Evolutionary conservation across 1,284 basidiomycete species (phyloP).

Genomic region (Marasmius tenuissimus): DNA sequence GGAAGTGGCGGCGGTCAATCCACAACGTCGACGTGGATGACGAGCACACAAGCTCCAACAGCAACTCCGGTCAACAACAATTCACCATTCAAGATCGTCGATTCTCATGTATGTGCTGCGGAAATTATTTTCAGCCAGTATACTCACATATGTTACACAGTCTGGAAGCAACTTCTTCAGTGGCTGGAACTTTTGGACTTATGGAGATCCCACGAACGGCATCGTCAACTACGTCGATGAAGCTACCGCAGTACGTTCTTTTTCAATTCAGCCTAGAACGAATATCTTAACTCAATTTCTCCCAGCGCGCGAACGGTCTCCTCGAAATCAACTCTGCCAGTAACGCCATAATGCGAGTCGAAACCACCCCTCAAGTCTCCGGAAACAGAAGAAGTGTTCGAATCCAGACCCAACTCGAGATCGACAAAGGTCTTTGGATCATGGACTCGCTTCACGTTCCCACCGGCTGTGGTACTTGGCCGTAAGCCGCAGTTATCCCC

Average conservation of each 20-base stretch:
- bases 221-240: conserved; percentile 57
- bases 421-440: conserved; percentile 71
- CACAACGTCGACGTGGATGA: conserved; percentile 13
- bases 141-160: conserved; percentile 28
- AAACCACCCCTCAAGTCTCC: conserved; percentile 72
- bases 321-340: conserved; percentile 63
- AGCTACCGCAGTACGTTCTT: conserved; percentile 49
- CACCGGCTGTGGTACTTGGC: conserved; percentile 86
- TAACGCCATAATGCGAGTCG: conserved; percentile 80
- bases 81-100: conserved; percentile 32
- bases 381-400: conserved; percentile 74
- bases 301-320: conserved; percentile 50
- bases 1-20: conserved; percentile 5
- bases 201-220: conserved; percentile 64
- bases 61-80: conserved; percentile 22
- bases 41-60: conserved; percentile 15
- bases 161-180: conserved; percentile 74
- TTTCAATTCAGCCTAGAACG: neutral
- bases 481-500: conserved; percentile 38
- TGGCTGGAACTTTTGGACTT: conserved; percentile 76
- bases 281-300: neutral
- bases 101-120: conserved; percentile 26
- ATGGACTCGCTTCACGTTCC: conserved; percentile 91
- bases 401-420: conserved; percentile 65
- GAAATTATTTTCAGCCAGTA: neutral